Evolutionary conservation across 495 filamentous ascomycete species (phyloP).

Genomic region (Annulohypoxylon nitens): DNA sequence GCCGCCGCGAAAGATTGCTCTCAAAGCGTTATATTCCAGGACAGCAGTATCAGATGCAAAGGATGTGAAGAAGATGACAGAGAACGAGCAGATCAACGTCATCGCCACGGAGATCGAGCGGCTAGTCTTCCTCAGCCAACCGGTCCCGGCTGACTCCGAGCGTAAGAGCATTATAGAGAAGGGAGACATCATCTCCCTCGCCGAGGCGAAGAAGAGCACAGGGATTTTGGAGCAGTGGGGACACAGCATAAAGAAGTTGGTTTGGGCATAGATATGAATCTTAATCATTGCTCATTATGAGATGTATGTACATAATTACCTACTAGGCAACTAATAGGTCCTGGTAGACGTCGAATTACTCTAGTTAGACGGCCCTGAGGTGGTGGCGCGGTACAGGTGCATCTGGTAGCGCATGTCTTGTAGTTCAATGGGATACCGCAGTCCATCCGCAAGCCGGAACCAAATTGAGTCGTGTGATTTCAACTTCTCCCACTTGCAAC

Average conservation of each 20-base stretch:
- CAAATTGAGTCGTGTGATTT: conserved; percentile 80
- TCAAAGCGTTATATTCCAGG: conserved; percentile 72
- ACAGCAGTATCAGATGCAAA: conserved; percentile 62
- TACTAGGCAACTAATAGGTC: neutral
- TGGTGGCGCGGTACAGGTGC: conserved; percentile 73
- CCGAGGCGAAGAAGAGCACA: conserved; percentile 88
- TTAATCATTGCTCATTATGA: neutral
- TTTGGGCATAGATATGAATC: conserved; percentile 72
- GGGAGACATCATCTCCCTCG: conserved; percentile 82
- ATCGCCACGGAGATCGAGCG: conserved; percentile 74
- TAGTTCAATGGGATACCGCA: conserved; percentile 85
- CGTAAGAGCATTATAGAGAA: conserved; percentile 68
- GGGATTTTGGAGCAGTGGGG: conserved; percentile 86
- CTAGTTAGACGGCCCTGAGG: conserved; percentile 20
- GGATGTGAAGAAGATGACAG: conserved; percentile 65
- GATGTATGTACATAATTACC: conserved; percentile 5
- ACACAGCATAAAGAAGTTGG: conserved; percentile 89
- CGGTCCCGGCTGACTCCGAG: conserved; percentile 51
- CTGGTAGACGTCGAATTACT: conserved; percentile 3
- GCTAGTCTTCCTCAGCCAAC: conserved; percentile 55
- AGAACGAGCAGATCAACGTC: conserved; percentile 75
- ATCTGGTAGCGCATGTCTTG: conserved; percentile 97
- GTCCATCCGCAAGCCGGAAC: conserved; percentile 77
- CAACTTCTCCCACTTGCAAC: conserved; percentile 75
- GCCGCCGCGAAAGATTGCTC: conserved; percentile 58